phyloP scores from a whole-genome alignment of 2,329 filamentous ascomycete species.

The Pseudofabraea citricarpa region DNA sequence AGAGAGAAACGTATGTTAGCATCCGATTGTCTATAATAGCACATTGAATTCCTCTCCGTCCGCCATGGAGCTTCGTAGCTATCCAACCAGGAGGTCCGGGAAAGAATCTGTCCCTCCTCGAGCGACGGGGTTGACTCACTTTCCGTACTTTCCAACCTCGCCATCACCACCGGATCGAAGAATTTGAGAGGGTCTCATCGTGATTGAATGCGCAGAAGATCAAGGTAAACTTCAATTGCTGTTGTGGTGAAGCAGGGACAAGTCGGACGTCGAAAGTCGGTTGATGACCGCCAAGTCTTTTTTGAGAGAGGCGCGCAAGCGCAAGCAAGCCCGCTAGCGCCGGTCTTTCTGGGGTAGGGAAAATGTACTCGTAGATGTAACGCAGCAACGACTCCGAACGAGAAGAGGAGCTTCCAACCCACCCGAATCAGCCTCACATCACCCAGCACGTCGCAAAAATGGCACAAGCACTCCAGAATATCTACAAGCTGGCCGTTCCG shows the following conservation, averaged over 20 bases:
- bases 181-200: conserved; percentile 28
- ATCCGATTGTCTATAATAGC: background rate
- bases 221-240: conserved; percentile 17
- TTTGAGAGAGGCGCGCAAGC: background rate
- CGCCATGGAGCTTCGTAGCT: conserved; percentile 4
- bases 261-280: conserved; percentile 6
- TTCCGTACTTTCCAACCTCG: conserved; percentile 30
- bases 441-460: too few species aligned
- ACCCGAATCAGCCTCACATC: too few species aligned
- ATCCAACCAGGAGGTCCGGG: conserved; percentile 1
- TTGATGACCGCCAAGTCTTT: conserved; percentile 17
- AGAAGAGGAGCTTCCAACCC: too few species aligned
- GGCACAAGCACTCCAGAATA: conserved; percentile 50
- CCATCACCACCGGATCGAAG: conserved; percentile 25
- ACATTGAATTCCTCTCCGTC: conserved; percentile 6
- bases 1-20: conserved; percentile 16
- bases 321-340: background rate
- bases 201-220: conserved; percentile 15
- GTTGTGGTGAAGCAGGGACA: conserved; percentile 7
- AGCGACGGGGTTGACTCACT: conserved; percentile 21
- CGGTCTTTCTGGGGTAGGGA: background rate
- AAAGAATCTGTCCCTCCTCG: conserved; percentile 9
- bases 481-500: conserved; percentile 70
- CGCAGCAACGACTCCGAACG: background rate
- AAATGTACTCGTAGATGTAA: too few species aligned